Conservation (phyloP, 305 asterid genomes). For the Fraxinus paxiana region DNA sequence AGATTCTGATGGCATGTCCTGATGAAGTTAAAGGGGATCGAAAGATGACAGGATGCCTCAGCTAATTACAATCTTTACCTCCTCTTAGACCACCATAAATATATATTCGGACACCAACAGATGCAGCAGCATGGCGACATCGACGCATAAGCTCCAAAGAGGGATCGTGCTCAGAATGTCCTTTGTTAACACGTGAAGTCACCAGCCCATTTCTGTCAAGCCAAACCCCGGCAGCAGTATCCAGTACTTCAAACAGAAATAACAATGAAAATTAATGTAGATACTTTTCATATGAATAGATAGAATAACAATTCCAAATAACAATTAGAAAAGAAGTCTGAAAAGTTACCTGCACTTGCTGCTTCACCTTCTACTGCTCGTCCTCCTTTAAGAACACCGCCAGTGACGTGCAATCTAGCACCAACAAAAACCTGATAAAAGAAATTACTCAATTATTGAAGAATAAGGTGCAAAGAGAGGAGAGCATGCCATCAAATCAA, state of each 20-base stretch:
- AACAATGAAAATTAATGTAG: slow-evolving; percentile 18
- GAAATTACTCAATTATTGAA: slow-evolving; percentile 6
- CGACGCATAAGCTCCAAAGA: slow-evolving; percentile 61
- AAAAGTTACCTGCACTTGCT: slow-evolving; percentile 66
- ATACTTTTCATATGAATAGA: slow-evolving; percentile 19
- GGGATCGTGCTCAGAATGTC: slow-evolving; percentile 38
- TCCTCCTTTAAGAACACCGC: slow-evolving; percentile 96
- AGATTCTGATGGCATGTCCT: slow-evolving; percentile 3
- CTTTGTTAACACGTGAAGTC: slow-evolving; percentile 40
- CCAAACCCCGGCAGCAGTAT: slow-evolving; percentile 66
- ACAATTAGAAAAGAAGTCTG: slow-evolving; percentile 16
- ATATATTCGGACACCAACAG: slow-evolving; percentile 90
- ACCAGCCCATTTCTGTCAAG: slow-evolving; percentile 46
- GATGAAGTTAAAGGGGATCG: slow-evolving; percentile 13
- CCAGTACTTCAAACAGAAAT: slow-evolving; percentile 39
- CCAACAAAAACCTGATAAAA: slow-evolving; percentile 88
- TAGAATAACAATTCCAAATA: slow-evolving; percentile 10
- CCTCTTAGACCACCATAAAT: slow-evolving; percentile 88
- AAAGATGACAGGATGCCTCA: slow-evolving; percentile 13
- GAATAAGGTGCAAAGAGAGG: slow-evolving; percentile 17
- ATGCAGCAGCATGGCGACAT: slow-evolving; percentile 98
- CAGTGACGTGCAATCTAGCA: slow-evolving; percentile 96
- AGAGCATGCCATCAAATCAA: background rate
- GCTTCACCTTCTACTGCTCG: slow-evolving; percentile 95
- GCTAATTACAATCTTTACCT: slow-evolving; percentile 47